Conservation (phyloP, 1,139 yeast species). For the Suhomyces anneliseae region DNA sequence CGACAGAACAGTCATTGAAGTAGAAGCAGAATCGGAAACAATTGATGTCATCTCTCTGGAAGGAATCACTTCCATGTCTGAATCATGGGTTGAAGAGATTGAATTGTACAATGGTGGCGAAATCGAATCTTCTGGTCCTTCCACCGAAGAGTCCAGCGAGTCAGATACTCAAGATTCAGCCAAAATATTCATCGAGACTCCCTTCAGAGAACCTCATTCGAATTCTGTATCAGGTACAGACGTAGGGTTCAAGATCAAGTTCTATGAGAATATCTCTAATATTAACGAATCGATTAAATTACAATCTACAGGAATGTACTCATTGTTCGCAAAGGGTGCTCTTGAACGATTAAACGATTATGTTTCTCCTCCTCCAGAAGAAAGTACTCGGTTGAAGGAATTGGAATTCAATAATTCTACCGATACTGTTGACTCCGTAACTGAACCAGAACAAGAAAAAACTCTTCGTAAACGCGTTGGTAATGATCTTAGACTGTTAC, state of each 20-base stretch:
- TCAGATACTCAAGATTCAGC: not conserved
- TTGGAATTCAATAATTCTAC: not conserved
- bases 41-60: no score
- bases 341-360: conserved; percentile 20
- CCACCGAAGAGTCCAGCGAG: no score
- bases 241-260: conserved; percentile 17
- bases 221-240: not conserved
- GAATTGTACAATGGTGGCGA: not conserved
- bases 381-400: not conserved
- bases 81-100: not conserved
- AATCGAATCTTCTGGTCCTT: no score
- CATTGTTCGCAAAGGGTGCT: conserved; percentile 20
- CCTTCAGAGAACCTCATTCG: not conserved
- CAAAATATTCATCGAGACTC: not conserved
- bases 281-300: conserved; percentile 29
- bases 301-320: conserved; percentile 25
- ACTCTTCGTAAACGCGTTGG: not conserved
- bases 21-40: no score
- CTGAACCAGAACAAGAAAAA: not conserved
- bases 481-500: conserved; percentile 9
- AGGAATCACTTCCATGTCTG: not conserved
- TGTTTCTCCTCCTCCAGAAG: conserved; percentile 9
- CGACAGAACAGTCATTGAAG: not conserved
- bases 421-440: not conserved
- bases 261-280: conserved; percentile 28